Base-by-base conservation (phyloP, 768 basidiomycete genomes). In the Ramaria rubella region DNA sequence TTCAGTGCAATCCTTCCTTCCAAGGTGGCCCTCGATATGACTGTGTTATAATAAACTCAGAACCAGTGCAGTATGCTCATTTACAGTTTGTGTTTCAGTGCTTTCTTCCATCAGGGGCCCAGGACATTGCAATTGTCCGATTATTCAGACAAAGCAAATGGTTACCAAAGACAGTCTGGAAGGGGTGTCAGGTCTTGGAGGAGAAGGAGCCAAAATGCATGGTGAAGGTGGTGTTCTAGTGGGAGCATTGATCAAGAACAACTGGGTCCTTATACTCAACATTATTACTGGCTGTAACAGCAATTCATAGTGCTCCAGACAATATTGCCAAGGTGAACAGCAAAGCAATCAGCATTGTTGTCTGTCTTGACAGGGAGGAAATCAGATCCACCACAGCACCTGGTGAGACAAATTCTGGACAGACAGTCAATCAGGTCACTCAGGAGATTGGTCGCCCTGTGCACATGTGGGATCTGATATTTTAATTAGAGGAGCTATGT, bases 211-310 rank as follows among this genome's bases (percentile, higher is more conserved):
- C 23, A 99, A 99, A 69, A 88, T 90, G 60, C 95, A 99, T 64
- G 95, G 95, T 4, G 95, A 99, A 69, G 95, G 96, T 4, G 95
- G 95, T 0, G 77, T 78, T 49, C 80, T 95, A 67, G 93, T 99
- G 59, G 96, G 95, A 21, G 85, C 87, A 2, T 73, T 86, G 3
- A 78, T 96, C n/a, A 73, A 79, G 53, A 91, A 87, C 23, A 85
- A 88, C 67, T 76, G 78, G 49, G 90, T 98, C 2, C 81, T 98
- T 50, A 81, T 98, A 44, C 76, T 98, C 31, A 96, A 99, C 75
- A 96, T 98, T 62, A 95, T 99, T 51, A 91, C 97, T 78, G 98
- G 81, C 86, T 11, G 90, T 89, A 14, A 95, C 87, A 23, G 95
- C 95, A 5, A 85, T 94, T 29, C 81, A 93, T 8, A 80, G 82